phyloP scores from a whole-genome alignment of 202 grass and related monocot species.

The Hordeum pubiflorum region DNA sequence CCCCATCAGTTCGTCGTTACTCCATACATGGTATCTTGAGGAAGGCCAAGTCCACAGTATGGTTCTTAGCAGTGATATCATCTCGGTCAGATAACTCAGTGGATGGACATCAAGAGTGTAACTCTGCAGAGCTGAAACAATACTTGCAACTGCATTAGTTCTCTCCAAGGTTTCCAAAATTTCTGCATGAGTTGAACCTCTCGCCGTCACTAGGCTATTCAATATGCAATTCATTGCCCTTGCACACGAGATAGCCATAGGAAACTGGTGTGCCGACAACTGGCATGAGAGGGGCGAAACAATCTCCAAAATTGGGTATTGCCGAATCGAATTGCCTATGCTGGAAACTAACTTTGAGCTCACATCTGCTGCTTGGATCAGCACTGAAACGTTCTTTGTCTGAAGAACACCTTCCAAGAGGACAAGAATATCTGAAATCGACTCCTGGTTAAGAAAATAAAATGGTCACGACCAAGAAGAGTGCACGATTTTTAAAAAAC shows the following conservation, averaged over 20 bases:
- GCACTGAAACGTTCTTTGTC: constrained; percentile 38
- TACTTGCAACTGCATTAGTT: constrained; percentile 33
- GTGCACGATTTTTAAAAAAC: background rate
- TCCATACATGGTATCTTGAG: constrained; percentile 70
- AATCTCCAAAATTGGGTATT: constrained; percentile 50
- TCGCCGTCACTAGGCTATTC: constrained; percentile 26
- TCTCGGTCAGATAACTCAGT: constrained; percentile 42
- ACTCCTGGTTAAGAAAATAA: constrained; percentile 45
- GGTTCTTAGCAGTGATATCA: constrained; percentile 47
- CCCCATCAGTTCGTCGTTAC: constrained; percentile 48
- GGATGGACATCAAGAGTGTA: constrained; percentile 23
- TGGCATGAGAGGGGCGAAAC: constrained; percentile 45
- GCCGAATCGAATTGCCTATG: constrained; percentile 44
- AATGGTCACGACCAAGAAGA: background rate
- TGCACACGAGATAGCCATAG: constrained; percentile 38
- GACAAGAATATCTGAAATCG: constrained; percentile 51
- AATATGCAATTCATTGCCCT: constrained; percentile 52
- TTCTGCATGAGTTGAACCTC: constrained; percentile 36
- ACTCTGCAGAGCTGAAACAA: constrained; percentile 40
- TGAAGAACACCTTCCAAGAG: constrained; percentile 61
- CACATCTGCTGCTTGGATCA: constrained; percentile 53
- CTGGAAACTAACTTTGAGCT: constrained; percentile 48
- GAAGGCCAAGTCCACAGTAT: constrained; percentile 72
- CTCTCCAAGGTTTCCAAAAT: constrained; percentile 61
- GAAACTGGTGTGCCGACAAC: constrained; percentile 32